Evolutionary conservation across 805 yeast species (phyloP).

Genomic region (Wickerhamiella slavikovae): DNA sequence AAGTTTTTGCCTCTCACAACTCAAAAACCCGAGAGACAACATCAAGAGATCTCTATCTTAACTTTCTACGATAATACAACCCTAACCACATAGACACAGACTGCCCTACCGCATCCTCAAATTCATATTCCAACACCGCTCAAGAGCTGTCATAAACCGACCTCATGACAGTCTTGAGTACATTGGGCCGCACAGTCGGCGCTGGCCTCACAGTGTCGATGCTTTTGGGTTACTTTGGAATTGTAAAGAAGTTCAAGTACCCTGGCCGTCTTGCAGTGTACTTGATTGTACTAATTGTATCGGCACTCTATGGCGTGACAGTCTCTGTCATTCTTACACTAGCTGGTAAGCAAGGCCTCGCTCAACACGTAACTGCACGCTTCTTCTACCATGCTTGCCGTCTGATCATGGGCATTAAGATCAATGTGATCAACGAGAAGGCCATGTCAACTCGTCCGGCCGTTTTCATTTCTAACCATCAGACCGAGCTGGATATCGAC

Average conservation of each 20-base stretch:
- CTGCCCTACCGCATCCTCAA: no score
- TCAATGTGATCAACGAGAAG: constrained; percentile 42
- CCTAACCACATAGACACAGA: no score
- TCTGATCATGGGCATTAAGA: constrained; percentile 42
- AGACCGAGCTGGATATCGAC: constrained; percentile 68
- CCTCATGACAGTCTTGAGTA: constrained; percentile 2
- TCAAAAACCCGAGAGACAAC: no score
- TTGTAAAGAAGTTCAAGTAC: constrained; percentile 18
- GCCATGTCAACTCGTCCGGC: constrained; percentile 39
- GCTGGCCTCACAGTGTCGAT: constrained; percentile 6
- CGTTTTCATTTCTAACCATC: constrained; percentile 72
- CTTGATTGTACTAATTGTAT: constrained; percentile 12
- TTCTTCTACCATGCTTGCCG: constrained; percentile 50
- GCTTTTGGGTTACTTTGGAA: constrained; percentile 15
- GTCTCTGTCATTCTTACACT: constrained; percentile 49
- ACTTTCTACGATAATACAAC: no score
- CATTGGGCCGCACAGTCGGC: constrained; percentile 3
- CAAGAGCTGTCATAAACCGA: no score
- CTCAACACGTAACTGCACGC: constrained; percentile 82
- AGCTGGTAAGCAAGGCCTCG: constrained; percentile 53
- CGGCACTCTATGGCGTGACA: constrained; percentile 17
- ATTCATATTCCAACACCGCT: no score
- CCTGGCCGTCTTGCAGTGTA: constrained; percentile 16
- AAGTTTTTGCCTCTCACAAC: no score
- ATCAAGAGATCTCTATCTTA: no score